phyloP scores from a whole-genome alignment of 352 stramenopile species.

The Globisporangium paddicum region DNA sequence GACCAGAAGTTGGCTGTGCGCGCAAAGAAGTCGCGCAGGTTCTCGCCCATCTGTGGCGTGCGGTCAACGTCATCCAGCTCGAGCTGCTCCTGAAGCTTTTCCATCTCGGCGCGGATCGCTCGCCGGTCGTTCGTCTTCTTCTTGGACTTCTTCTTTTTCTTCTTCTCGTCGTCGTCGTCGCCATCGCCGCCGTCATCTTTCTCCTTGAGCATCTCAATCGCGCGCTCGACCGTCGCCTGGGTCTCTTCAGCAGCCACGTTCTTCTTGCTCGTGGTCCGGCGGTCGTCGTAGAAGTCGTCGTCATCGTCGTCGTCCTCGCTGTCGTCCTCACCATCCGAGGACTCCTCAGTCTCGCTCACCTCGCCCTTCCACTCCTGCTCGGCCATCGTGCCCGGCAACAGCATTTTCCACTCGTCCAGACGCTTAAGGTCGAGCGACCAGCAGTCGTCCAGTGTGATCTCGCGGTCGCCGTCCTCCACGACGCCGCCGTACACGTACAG shows the following conservation, averaged over 20 bases:
- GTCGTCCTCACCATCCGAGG: conserved; percentile 75
- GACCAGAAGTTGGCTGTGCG: conserved; percentile 75
- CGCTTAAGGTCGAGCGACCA: conserved; percentile 94
- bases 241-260: conserved; percentile 14
- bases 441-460: conserved; percentile 95
- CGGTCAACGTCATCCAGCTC: conserved; percentile 58
- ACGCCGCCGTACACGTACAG: conserved; percentile 94
- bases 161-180: conserved; percentile 23
- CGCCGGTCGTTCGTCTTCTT: conserved; percentile 66
- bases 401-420: conserved; percentile 90
- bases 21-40: conserved; percentile 85
- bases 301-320: conserved; percentile 57
- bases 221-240: conserved; percentile 43
- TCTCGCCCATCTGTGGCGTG: conserved; percentile 81
- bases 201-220: conserved; percentile 53
- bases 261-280: conserved; percentile 9
- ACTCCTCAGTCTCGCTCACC: conserved; percentile 84
- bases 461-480: conserved; percentile 91
- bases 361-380: conserved; percentile 90
- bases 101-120: conserved; percentile 73
- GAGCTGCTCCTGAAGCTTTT: conserved; percentile 79
- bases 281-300: conserved; percentile 25
- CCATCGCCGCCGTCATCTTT: conserved; percentile 33
- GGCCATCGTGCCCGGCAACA: conserved; percentile 91
- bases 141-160: conserved; percentile 52